Evolutionary conservation across 345 rosid genomes (phyloP), one percentile per base, ranked within the genome.

Genomic region (Linum usitatissimum): DNA sequence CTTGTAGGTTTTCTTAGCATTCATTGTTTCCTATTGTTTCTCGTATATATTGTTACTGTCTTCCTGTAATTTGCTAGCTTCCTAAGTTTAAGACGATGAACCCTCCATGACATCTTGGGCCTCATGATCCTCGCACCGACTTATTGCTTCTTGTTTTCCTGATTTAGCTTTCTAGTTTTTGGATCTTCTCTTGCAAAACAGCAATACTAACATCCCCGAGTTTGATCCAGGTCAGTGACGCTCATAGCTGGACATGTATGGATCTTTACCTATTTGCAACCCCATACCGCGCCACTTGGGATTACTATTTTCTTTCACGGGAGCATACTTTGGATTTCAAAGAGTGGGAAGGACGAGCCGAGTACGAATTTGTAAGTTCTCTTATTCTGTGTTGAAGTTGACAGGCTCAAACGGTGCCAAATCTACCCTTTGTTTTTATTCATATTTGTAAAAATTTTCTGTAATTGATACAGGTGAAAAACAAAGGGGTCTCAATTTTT

Each of bases 231-330:
- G 88, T 82, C 14, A 76, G 67, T 57, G 74, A 86, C 34, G 84
- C 97, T 51, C 99, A 89, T 76, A 93, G 99, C 65, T 93, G 97
- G 97, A 87, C 99, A 0, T 93, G 99, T 60, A 83, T 90, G 94
- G 99, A 93, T 80, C 70, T 93, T 62, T 93, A 93, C 76, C 83
- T 92, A 42, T 92, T 92, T 75, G 98, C 90, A 30, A 87, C 98
- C 68, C 97, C 98, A 51, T 89, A 89, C 58, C 91, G 90, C 6
- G 90, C 87, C 20, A 87, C 99, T 2, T 93, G 99, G 99, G 97
- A 93, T 75, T 93, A 87, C 76, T 90, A 93, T 68, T 80, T 90
- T 61, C 14, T 71, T 30, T 81, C 97, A 13, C 88, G 96, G 54
- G 91, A 90, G 74, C 99, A 93, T 68, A 85, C 93, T 3, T 66